A percentile compares a stretch with the other conserved stretches of the same genome.
Evolutionary conservation across 306 rosid genomes (phyloP).

Genomic region (Cicer arietinum): DNA sequence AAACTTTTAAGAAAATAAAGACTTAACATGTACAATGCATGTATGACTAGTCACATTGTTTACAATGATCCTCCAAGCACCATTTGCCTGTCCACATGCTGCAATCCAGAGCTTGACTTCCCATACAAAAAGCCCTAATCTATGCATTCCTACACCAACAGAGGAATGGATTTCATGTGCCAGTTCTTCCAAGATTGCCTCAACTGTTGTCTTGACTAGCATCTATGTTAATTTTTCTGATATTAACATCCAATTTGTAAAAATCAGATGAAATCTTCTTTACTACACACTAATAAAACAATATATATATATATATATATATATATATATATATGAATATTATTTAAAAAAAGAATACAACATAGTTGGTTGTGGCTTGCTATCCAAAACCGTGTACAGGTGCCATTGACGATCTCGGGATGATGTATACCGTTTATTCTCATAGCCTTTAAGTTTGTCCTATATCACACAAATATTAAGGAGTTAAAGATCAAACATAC

Average conservation of each 20-base stretch:
- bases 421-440: constrained; percentile 77
- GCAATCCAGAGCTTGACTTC: constrained; percentile 53
- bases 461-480: constrained; percentile 47
- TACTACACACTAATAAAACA: background rate
- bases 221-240: constrained; percentile 67
- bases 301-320: background rate
- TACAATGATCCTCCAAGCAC: constrained; percentile 93
- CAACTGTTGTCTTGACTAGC: constrained; percentile 63
- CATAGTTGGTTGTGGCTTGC: constrained; percentile 60
- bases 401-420: constrained; percentile 99
- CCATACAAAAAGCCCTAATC: no score
- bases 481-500: constrained; percentile 16
- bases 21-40: constrained; percentile 53
- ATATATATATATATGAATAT: background rate
- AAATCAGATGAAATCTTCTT: constrained; percentile 40
- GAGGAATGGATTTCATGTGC: constrained; percentile 75
- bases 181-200: constrained; percentile 66
- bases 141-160: constrained; percentile 86
- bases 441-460: constrained; percentile 95
- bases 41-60: no score
- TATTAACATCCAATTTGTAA: constrained; percentile 49
- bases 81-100: constrained; percentile 72
- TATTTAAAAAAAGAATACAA: no score
- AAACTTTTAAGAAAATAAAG: constrained; percentile 28
- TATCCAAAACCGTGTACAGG: constrained; percentile 77